Evolutionary conservation across 2,329 filamentous ascomycete species (phyloP), one percentile per base, ranked within the genome.

Genomic region (Fusarium piperis): DNA sequence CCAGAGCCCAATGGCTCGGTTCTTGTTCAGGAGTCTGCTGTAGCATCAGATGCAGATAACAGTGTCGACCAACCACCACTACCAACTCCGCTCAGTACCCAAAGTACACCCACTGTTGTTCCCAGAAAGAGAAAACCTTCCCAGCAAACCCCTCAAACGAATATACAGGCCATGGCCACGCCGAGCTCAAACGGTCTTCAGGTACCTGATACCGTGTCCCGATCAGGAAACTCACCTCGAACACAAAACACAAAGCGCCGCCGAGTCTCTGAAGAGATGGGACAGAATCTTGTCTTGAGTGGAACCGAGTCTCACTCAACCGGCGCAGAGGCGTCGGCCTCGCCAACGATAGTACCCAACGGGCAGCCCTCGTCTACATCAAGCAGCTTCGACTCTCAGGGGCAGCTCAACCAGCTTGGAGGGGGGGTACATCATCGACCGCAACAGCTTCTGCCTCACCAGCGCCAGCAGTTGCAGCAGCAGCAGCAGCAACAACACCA

Each of bases 241-340:
- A 44, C 53, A 23, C 71, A 72, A 35, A 68, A 71, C n/a, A 20
- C 55, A 23, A 80, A 80, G 62, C 76, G 78, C 9, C 78, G 74
- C 26, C 75, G 77, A 44, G 65, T 76, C 15, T 77, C 77, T 4
- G 72, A 73, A 33, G 75, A 71, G 15, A 56, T 59, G 26, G 52
- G 38, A n/a, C 72, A 74, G 23, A 64, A 63, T n/a, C 56, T 60
- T 16, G 56, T 35, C 7, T 36, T 62, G 12, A 60, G 39, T 33
- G 59, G 32, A 32, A 30, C 56, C 23, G 64, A 69, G 30, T 58
- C 70, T 9, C 69, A 74, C 16, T 41, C 62, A 15, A 38, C 66
- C 23, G 41, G 62, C 11, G 18, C 64, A 13, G 64, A 67, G 9
- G 41, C 62, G 23, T 53, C 62, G 11, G 59, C 66, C 23, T 74